Conservation (phyloP, 768 basidiomycete species). For the Termitomyces sp. region DNA sequence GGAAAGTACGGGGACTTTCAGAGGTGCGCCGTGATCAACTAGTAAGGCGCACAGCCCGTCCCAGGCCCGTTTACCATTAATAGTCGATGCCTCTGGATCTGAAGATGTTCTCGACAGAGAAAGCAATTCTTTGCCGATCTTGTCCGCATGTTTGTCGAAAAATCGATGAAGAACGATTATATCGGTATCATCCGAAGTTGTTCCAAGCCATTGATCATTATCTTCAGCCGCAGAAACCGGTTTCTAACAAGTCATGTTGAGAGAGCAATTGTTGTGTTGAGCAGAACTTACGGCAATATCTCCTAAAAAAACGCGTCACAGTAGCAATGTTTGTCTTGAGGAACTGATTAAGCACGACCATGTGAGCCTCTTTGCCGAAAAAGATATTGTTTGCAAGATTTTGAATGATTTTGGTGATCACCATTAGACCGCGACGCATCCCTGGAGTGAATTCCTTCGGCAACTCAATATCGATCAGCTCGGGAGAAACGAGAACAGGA, state of each 20-base stretch:
- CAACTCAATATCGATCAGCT: slow-evolving; percentile 76
- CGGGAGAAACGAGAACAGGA: slow-evolving; percentile 85
- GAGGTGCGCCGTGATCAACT: slow-evolving; percentile 69
- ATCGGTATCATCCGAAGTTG: slow-evolving; percentile 80
- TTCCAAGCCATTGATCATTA: slow-evolving; percentile 67
- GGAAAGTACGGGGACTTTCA: slow-evolving; percentile 64
- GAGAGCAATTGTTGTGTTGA: neutral
- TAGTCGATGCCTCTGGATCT: slow-evolving; percentile 50
- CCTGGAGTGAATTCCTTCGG: slow-evolving; percentile 53
- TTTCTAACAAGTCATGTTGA: slow-evolving; percentile 24
- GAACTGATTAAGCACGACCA: slow-evolving; percentile 77
- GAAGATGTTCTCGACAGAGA: slow-evolving; percentile 57
- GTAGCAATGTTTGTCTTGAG: slow-evolving; percentile 62
- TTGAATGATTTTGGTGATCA: slow-evolving; percentile 89
- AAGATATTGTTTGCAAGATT: slow-evolving; percentile 92
- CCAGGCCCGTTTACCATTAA: slow-evolving; percentile 79
- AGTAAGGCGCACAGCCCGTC: slow-evolving; percentile 73
- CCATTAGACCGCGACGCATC: slow-evolving; percentile 74
- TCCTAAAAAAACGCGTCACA: slow-evolving; percentile 72
- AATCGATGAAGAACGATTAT: slow-evolving; percentile 80
- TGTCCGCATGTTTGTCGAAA: slow-evolving; percentile 80
- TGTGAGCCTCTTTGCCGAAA: slow-evolving; percentile 87
- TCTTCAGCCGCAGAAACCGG: slow-evolving; percentile 40
- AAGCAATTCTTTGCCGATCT: slow-evolving; percentile 81
- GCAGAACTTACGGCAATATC: slow-evolving; percentile 56